Conservation (phyloP, 352 stramenopile genomes). For the Phytophthora syringae region DNA sequence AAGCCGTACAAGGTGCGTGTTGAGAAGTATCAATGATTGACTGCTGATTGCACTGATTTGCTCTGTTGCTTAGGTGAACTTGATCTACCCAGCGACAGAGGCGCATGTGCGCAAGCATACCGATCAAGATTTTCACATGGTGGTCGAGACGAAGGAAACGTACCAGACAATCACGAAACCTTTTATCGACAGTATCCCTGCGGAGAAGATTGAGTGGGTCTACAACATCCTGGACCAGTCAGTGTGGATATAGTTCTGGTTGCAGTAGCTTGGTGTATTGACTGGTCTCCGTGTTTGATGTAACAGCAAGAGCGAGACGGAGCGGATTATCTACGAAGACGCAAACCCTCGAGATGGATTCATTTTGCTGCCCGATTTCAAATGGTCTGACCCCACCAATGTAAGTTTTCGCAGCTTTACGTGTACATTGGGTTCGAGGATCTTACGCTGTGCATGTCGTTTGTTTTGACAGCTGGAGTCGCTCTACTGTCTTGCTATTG, state of each 20-base stretch:
- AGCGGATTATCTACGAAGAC: constrained; percentile 85
- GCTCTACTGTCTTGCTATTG: constrained; percentile 77
- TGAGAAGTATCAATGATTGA: neutral
- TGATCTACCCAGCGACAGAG: constrained; percentile 85
- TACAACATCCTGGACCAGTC: constrained; percentile 91
- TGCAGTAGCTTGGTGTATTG: constrained; percentile 1
- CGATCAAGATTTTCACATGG: constrained; percentile 84
- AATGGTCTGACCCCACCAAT: constrained; percentile 78
- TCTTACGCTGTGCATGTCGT: neutral
- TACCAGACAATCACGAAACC: constrained; percentile 77
- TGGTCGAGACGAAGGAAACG: constrained; percentile 80
- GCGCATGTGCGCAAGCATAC: constrained; percentile 84
- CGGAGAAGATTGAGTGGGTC: constrained; percentile 87
- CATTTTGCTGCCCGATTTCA: constrained; percentile 84
- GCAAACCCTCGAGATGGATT: constrained; percentile 66
- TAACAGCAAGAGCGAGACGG: constrained; percentile 76
- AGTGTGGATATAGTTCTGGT: constrained; percentile 28
- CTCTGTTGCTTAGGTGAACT: constrained; percentile 53
- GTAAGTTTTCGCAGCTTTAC: constrained; percentile 8
- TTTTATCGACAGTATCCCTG: constrained; percentile 78
- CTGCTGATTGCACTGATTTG: neutral
- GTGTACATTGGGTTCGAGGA: neutral
- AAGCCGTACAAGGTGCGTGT: constrained; percentile 74
- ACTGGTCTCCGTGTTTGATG: neutral
- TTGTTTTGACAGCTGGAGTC: constrained; percentile 55